phyloP scores from a whole-genome alignment of 768 basidiomycete species.

The Russula sp. region DNA sequence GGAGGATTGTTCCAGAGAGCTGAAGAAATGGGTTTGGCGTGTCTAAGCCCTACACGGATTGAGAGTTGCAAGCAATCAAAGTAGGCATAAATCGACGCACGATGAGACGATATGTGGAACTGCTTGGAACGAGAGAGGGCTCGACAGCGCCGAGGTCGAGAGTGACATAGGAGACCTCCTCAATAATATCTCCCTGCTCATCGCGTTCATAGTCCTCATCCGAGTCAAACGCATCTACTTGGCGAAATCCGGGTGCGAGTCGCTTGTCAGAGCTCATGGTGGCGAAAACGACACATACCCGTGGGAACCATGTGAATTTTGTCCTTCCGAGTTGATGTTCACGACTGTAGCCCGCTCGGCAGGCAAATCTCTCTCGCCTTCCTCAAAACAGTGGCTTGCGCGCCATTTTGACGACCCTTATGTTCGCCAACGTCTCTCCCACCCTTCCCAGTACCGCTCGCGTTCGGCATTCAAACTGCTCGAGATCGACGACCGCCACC shows the following conservation, averaged over 20 bases:
- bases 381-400: conserved; percentile 57
- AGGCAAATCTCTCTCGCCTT: conserved; percentile 26
- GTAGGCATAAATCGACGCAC: conserved; percentile 38
- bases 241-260: conserved; percentile 54
- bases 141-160: conserved; percentile 68
- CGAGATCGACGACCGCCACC: conserved; percentile 60
- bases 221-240: conserved; percentile 62
- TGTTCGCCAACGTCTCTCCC: conserved; percentile 49
- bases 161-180: conserved; percentile 61
- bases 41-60: conserved; percentile 51
- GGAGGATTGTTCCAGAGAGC: conserved; percentile 66
- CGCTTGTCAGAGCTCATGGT: conserved; percentile 4
- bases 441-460: conserved; percentile 56
- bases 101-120: conserved; percentile 64
- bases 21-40: conserved; percentile 74
- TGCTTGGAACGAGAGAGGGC: conserved; percentile 68
- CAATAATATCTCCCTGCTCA: conserved; percentile 33
- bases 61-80: background rate
- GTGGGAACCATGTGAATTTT: background rate
- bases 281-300: background rate
- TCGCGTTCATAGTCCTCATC: conserved; percentile 61
- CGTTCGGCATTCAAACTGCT: conserved; percentile 91
- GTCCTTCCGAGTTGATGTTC: background rate
- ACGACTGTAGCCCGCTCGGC: conserved; percentile 4
- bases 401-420: conserved; percentile 69